A percentile compares a stretch with the other conserved stretches of the same genome.
phyloP scores from a whole-genome alignment of 2,329 filamentous ascomycete genomes.

The Zymoseptoria pseudotritici region DNA sequence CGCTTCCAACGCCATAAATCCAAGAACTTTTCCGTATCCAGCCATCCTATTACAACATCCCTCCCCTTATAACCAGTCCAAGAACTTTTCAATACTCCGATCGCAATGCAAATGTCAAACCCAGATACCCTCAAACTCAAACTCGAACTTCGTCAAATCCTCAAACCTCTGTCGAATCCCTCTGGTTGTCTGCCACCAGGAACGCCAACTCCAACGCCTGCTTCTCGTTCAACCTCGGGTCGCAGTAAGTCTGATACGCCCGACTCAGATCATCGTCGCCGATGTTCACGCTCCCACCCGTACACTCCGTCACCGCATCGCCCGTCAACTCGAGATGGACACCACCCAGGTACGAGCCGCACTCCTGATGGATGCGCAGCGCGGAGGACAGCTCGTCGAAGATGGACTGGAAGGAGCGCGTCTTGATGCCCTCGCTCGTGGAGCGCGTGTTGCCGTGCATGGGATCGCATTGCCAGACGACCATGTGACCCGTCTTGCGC shows the following conservation, averaged over 20 bases:
- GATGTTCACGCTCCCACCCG: constrained; percentile 79
- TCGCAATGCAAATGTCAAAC: neutral
- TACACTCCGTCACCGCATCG: constrained; percentile 92
- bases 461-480: constrained; percentile 97
- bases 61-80: neutral
- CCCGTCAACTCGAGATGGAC: constrained; percentile 94
- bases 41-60: neutral
- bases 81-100: neutral
- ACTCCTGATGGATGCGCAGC: constrained; percentile 72
- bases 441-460: constrained; percentile 80
- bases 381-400: constrained; percentile 79
- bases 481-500: constrained; percentile 64
- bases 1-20: neutral
- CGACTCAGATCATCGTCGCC: constrained; percentile 80
- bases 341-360: constrained; percentile 81
- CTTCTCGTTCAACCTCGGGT: constrained; percentile 93
- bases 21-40: neutral
- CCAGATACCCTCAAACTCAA: neutral
- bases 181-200: constrained; percentile 63
- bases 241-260: constrained; percentile 94
- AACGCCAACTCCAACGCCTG: constrained; percentile 94
- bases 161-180: constrained; percentile 6
- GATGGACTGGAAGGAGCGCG: constrained; percentile 82
- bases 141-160: neutral
- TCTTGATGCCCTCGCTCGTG: constrained; percentile 77